Evolutionary conservation across 2,329 filamentous ascomycete genomes (phyloP).

Genomic region (Trichoderma gracile): DNA sequence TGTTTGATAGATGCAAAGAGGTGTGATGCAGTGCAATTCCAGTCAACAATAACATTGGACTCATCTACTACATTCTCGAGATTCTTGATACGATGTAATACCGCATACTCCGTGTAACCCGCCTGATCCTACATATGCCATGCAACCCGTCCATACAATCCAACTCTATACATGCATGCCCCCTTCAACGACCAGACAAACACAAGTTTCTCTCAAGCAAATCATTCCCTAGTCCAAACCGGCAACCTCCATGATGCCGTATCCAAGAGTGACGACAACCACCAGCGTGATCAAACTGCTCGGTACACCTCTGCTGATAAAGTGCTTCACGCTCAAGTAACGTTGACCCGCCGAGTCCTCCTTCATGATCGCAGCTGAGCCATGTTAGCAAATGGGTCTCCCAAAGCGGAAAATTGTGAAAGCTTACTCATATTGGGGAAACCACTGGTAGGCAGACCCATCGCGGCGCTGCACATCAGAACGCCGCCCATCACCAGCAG

Average conservation of each 20-base stretch:
- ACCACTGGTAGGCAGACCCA: slow-evolving; percentile 92
- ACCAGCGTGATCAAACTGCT: slow-evolving; percentile 77
- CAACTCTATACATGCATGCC: slow-evolving; percentile 6
- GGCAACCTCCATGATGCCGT: slow-evolving; percentile 80
- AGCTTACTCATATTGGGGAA: slow-evolving; percentile 99
- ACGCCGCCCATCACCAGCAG: slow-evolving; percentile 92
- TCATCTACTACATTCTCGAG: not conserved
- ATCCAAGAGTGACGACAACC: slow-evolving; percentile 86
- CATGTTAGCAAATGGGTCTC: slow-evolving; percentile 29
- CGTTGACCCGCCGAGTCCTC: slow-evolving; percentile 91
- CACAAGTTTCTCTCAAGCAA: too few species aligned
- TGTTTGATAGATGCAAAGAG: too few species aligned
- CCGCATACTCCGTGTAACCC: not conserved
- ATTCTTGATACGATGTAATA: not conserved
- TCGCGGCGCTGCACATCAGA: slow-evolving; percentile 93
- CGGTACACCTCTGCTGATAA: slow-evolving; percentile 90
- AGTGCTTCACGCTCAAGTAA: slow-evolving; percentile 90
- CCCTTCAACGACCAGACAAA: too few species aligned
- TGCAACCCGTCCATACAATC: not conserved
- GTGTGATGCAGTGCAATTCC: too few species aligned
- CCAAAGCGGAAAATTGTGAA: not conserved
- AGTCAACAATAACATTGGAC: not conserved
- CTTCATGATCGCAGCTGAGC: slow-evolving; percentile 93
- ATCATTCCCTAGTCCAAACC: slow-evolving; percentile 60
- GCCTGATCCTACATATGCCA: not conserved